phyloP scores from a whole-genome alignment of 495 filamentous ascomycete genomes.

The Daldinia childiae region DNA sequence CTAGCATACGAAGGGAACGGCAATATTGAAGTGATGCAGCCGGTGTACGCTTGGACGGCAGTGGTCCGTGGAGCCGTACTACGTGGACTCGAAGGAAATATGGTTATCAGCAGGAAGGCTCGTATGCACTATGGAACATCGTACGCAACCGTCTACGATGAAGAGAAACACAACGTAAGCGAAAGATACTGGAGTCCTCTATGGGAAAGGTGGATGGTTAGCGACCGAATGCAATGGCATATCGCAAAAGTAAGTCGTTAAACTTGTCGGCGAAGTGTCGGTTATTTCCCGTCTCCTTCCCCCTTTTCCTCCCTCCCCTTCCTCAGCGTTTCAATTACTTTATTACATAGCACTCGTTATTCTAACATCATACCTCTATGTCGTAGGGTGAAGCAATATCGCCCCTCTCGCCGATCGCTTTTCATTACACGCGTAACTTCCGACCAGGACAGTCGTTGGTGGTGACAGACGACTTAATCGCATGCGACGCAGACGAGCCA shows the following conservation, averaged over 20 bases:
- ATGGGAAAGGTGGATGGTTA: slow-evolving; percentile 84
- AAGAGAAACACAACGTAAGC: slow-evolving; percentile 69
- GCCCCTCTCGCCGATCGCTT: slow-evolving; percentile 71
- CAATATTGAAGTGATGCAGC: slow-evolving; percentile 77
- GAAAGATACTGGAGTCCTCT: slow-evolving; percentile 79
- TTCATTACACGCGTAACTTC: slow-evolving; percentile 84
- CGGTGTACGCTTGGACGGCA: slow-evolving; percentile 80
- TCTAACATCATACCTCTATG: slow-evolving; percentile 13
- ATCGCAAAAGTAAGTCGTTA: slow-evolving; percentile 68
- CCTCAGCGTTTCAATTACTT: neutral
- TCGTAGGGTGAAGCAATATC: slow-evolving; percentile 72
- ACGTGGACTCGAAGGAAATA: slow-evolving; percentile 73
- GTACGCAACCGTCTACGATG: slow-evolving; percentile 79
- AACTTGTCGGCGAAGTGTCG: neutral
- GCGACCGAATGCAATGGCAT: slow-evolving; percentile 83
- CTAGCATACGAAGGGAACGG: slow-evolving; percentile 52
- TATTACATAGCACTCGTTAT: neutral
- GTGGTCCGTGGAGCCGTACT: slow-evolving; percentile 74
- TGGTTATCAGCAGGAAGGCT: slow-evolving; percentile 72
- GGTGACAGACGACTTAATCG: slow-evolving; percentile 78
- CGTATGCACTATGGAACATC: slow-evolving; percentile 81
- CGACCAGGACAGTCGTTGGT: slow-evolving; percentile 69
- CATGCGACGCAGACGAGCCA: slow-evolving; percentile 70
- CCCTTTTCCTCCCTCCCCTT: neutral
- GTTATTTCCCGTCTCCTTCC: neutral